Percentiles rank a stretch among this genome's conserved stretches.
phyloP scores from a whole-genome alignment of 2,329 filamentous ascomycete genomes.

The Cladosporium velox region DNA sequence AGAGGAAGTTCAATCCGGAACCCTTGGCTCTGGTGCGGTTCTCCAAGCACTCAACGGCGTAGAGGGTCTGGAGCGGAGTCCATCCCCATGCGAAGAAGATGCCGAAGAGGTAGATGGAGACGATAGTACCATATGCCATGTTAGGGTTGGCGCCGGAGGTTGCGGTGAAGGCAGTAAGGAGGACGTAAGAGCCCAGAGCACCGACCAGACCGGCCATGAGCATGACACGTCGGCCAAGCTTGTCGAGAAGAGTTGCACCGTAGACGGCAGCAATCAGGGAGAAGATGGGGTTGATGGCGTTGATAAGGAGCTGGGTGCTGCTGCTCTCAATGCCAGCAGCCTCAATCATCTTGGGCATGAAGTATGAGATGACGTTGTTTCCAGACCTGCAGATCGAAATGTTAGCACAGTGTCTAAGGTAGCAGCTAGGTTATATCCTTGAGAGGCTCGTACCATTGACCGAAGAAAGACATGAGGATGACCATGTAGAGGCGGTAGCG shows the following conservation, averaged over 20 bases:
- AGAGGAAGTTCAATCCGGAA: slow-evolving; percentile 39
- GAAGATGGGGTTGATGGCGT: slow-evolving; percentile 46
- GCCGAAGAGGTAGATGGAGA: slow-evolving; percentile 45
- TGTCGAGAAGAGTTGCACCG: slow-evolving; percentile 41
- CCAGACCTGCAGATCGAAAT: slow-evolving; percentile 27
- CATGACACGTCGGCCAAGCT: slow-evolving; percentile 40
- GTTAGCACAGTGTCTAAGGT: not conserved
- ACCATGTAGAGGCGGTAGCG: slow-evolving; percentile 48
- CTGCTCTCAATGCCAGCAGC: slow-evolving; percentile 41
- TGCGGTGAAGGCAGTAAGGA: slow-evolving; percentile 41
- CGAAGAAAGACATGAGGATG: slow-evolving; percentile 45
- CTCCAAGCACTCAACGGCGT: slow-evolving; percentile 43
- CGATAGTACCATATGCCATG: slow-evolving; percentile 42
- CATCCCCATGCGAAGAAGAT: slow-evolving; percentile 45
- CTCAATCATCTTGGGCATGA: slow-evolving; percentile 41
- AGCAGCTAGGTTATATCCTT: not conserved
- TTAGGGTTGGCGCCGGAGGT: slow-evolving; percentile 29
- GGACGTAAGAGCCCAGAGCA: slow-evolving; percentile 38
- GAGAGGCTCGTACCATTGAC: slow-evolving; percentile 38
- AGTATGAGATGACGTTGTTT: slow-evolving; percentile 35
- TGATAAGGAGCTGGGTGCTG: slow-evolving; percentile 43
- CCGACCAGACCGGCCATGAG: slow-evolving; percentile 41
- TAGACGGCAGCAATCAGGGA: slow-evolving; percentile 42
- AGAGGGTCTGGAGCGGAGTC: slow-evolving; percentile 44
- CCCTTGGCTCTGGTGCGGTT: slow-evolving; percentile 43